phyloP scores from a whole-genome alignment of 495 filamentous ascomycete genomes.

The Neurospora sp. region DNA sequence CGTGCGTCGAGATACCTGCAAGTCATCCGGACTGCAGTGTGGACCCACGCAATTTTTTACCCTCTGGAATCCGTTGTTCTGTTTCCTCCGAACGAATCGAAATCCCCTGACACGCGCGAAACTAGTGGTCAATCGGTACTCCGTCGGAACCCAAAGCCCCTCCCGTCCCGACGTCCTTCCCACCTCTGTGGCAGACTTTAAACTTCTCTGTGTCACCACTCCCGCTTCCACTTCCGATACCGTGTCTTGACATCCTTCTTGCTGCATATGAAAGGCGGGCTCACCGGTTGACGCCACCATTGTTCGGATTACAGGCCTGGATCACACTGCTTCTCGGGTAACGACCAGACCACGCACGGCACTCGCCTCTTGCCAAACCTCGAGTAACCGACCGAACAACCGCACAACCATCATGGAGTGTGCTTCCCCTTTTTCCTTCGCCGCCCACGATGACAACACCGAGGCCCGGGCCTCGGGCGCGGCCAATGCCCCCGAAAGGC shows the following conservation, averaged over 20 bases:
- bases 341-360: not conserved
- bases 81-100: not conserved
- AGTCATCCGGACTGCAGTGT: not conserved
- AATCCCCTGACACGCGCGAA: not conserved
- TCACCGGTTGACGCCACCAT: not conserved
- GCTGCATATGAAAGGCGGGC: not conserved
- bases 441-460: constrained; percentile 23
- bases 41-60: not conserved
- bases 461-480: constrained; percentile 22
- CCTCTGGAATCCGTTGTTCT: not conserved
- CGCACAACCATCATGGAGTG: constrained; percentile 16
- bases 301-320: not conserved
- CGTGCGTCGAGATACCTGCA: not conserved
- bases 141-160: not conserved
- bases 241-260: not conserved
- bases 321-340: not conserved
- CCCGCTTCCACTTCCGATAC: not conserved
- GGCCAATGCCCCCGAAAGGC: constrained; percentile 17
- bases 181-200: not conserved
- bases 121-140: not conserved
- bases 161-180: not conserved
- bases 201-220: not conserved
- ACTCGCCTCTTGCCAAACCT: not conserved
- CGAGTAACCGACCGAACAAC: not conserved
- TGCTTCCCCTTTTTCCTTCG: constrained; percentile 23